Evolutionary conservation across 306 rosid species (phyloP).

Genomic region (Notholithocarpus densiflorus): DNA sequence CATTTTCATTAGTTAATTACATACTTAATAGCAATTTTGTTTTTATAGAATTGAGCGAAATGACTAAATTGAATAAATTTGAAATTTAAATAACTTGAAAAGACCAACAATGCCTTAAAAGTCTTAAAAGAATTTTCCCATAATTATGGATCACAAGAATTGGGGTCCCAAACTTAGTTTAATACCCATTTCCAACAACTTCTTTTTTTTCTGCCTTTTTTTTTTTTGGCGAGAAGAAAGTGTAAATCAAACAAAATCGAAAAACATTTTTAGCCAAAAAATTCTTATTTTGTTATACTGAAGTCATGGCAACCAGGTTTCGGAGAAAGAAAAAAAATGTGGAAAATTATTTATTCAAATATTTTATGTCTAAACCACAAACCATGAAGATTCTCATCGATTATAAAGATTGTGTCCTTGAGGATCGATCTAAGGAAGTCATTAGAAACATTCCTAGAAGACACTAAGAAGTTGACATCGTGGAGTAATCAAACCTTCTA

Average conservation of each 20-base stretch:
- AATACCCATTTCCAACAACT: background rate
- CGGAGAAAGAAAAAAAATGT: background rate
- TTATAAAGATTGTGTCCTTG: background rate
- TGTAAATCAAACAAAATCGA: background rate
- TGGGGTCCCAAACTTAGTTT: background rate
- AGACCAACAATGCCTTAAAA: too few relatives aligned
- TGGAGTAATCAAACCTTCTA: too few relatives aligned
- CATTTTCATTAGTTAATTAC: too few relatives aligned
- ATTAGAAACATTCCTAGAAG: too few relatives aligned
- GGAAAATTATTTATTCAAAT: too few relatives aligned
- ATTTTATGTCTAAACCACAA: background rate
- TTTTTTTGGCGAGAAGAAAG: background rate
- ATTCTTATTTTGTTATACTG: background rate
- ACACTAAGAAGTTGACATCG: too few relatives aligned
- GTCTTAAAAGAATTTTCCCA: background rate
- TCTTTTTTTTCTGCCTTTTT: background rate
- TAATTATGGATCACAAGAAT: background rate
- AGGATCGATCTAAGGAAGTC: too few relatives aligned
- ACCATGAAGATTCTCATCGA: background rate
- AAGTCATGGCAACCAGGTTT: background rate
- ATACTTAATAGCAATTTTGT: too few relatives aligned
- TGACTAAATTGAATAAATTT: too few relatives aligned
- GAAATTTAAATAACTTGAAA: too few relatives aligned
- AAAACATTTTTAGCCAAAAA: background rate
- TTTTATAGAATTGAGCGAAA: too few relatives aligned